phyloP scores from a whole-genome alignment of 352 stramenopile genomes.

The Phytophthora tentaculata region DNA sequence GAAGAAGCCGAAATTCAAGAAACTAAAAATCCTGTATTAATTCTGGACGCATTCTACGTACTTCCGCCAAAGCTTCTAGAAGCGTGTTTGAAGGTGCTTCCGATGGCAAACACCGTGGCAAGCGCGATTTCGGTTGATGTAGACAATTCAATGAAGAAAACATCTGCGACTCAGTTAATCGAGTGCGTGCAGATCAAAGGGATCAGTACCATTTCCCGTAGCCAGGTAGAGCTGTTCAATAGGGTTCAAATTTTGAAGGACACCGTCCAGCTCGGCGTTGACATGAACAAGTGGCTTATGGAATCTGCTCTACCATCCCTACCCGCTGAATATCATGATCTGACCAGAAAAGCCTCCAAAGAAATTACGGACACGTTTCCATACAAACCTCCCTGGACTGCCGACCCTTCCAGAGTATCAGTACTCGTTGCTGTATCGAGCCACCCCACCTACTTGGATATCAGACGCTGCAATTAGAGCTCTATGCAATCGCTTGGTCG shows the following conservation, averaged over 20 bases:
- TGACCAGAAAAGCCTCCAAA: neutral
- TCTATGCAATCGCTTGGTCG: neutral
- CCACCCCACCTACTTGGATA: neutral
- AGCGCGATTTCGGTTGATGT: neutral
- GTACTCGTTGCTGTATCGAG: neutral
- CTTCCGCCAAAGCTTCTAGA: neutral
- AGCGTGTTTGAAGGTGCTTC: neutral
- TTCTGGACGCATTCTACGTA: neutral
- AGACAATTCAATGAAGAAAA: too few species aligned
- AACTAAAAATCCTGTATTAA: neutral
- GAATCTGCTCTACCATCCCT: neutral
- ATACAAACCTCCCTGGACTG: neutral
- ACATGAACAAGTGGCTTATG: neutral
- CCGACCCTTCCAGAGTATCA: neutral
- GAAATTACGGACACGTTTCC: neutral
- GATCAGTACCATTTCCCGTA: neutral
- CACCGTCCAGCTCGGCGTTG: neutral
- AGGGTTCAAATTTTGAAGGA: neutral
- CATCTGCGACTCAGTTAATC: too few species aligned
- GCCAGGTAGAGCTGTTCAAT: neutral
- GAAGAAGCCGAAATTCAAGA: neutral
- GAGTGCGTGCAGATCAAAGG: neutral
- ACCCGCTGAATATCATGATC: neutral
- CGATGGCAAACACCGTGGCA: neutral
- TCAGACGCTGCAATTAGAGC: neutral